Evolutionary conservation across 768 basidiomycete species (phyloP).

Genomic region (Sporobolomyces roseus): DNA sequence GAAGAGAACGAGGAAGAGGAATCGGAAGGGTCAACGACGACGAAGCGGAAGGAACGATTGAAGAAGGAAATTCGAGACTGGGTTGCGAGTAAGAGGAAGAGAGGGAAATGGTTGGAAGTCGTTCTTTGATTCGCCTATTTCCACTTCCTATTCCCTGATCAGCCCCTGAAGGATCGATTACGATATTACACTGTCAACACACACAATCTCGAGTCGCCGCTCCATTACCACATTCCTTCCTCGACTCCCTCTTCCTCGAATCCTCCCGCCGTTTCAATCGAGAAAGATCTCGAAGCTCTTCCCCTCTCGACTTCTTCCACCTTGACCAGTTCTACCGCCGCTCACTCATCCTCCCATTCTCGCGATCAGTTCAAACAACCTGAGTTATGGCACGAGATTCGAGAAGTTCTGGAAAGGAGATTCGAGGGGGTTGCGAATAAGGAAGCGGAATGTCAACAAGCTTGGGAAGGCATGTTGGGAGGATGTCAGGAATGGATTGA

Average conservation of each 20-base stretch:
- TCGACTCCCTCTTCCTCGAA: too few relatives aligned
- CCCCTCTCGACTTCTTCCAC: conserved; percentile 33
- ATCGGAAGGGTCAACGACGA: not conserved
- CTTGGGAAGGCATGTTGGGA: conserved; percentile 84
- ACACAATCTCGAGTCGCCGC: too few relatives aligned
- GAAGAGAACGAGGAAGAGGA: not conserved
- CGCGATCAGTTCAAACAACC: conserved; percentile 69
- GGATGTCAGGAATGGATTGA: conserved; percentile 75
- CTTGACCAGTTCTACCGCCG: conserved; percentile 41
- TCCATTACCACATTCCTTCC: too few relatives aligned
- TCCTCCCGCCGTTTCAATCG: too few relatives aligned
- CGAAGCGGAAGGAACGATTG: conserved; percentile 1
- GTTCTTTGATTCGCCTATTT: conserved; percentile 8
- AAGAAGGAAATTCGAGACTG: not conserved
- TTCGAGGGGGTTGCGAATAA: conserved; percentile 50
- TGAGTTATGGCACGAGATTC: conserved; percentile 71
- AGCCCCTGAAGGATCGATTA: too few relatives aligned
- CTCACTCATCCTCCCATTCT: conserved; percentile 50
- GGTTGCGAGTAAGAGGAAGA: not conserved
- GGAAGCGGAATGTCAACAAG: conserved; percentile 62
- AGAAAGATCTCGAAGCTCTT: too few relatives aligned
- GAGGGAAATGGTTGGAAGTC: conserved; percentile 26
- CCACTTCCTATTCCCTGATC: not conserved
- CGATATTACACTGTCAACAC: too few relatives aligned
- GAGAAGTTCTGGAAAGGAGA: conserved; percentile 61